These are phyloP conservation scores for Pyrenophora graminea DNA, from an alignment of 2,329 filamentous ascomycete species.

Conservation along the genomic window DNA sequence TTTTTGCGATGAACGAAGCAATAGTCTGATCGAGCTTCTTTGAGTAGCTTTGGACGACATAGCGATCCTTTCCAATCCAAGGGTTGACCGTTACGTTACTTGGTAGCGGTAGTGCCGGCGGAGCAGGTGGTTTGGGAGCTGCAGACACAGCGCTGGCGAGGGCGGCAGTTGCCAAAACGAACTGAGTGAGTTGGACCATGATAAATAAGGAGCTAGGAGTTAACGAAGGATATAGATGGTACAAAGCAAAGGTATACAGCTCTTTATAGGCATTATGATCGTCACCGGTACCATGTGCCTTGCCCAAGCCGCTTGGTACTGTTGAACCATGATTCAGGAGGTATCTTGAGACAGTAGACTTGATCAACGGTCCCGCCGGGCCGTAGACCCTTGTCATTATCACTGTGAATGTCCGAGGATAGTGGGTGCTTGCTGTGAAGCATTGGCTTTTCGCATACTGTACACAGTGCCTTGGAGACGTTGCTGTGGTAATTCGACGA, in stretches of 20 bases:
- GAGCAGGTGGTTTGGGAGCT: constrained; percentile 14
- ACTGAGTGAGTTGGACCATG: constrained; percentile 33
- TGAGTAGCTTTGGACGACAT: constrained; percentile 27
- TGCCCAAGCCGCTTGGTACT: constrained; percentile 9
- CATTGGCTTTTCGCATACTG: constrained; percentile 6
- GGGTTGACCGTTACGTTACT: constrained; percentile 24
- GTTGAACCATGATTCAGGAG: background rate
- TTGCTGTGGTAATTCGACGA: constrained; percentile 3
- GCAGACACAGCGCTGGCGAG: constrained; percentile 23
- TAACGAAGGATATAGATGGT: constrained; percentile 5
- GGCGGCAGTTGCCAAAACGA: constrained; percentile 28
- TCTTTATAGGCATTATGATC: constrained; percentile 12
- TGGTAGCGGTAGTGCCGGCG: background rate
- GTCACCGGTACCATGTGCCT: constrained; percentile 4
- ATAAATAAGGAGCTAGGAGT: constrained; percentile 6
- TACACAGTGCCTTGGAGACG: background rate
- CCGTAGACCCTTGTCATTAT: constrained; percentile 8
- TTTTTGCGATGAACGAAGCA: constrained; percentile 25
- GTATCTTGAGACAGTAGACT: background rate
- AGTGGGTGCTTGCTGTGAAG: constrained; percentile 8
- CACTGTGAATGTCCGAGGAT: constrained; percentile 4
- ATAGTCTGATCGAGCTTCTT: constrained; percentile 36
- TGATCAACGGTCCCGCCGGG: constrained; percentile 21
- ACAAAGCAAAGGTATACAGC: constrained; percentile 7
- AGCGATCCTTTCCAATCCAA: constrained; percentile 30